Evolutionary conservation across 805 yeast genomes (phyloP).

Genomic region (Metschnikowia santaceciliae): DNA sequence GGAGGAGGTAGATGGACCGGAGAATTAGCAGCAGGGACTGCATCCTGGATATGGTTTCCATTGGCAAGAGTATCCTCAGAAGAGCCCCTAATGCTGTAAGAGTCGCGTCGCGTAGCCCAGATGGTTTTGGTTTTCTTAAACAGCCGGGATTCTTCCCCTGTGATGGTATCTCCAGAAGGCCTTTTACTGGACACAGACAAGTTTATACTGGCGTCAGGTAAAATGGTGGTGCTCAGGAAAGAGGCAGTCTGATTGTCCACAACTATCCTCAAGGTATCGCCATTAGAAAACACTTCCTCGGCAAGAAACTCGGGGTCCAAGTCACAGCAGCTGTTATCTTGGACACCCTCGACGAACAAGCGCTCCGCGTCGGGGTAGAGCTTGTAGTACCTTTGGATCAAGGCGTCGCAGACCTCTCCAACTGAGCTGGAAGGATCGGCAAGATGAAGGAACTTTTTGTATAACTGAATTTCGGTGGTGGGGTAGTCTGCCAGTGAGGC

Average conservation of each 20-base stretch:
- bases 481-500: conserved; percentile 19
- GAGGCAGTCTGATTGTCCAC: conserved; percentile 23
- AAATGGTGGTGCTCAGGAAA: conserved; percentile 8
- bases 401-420: conserved; percentile 48
- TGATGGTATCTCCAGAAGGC: neutral
- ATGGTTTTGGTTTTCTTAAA: conserved; percentile 14
- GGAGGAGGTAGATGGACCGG: conserved; percentile 36
- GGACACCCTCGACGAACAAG: conserved; percentile 55
- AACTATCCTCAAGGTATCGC: conserved; percentile 34
- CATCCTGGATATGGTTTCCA: neutral
- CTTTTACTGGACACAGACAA: conserved; percentile 5
- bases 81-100: conserved; percentile 3
- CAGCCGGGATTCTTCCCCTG: conserved; percentile 4
- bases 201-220: conserved; percentile 6
- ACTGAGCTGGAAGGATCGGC: conserved; percentile 48
- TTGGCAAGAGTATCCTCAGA: neutral
- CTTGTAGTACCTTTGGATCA: conserved; percentile 51
- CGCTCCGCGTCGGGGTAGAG: conserved; percentile 62
- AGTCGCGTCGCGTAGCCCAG: conserved; percentile 11
- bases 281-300: conserved; percentile 54
- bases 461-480: conserved; percentile 20
- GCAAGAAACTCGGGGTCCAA: conserved; percentile 73
- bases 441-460: conserved; percentile 58
- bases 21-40: conserved; percentile 6
- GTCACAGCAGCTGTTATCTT: conserved; percentile 67